phyloP scores from a whole-genome alignment of 352 stramenopile species.

The Pythium sukuiense region DNA sequence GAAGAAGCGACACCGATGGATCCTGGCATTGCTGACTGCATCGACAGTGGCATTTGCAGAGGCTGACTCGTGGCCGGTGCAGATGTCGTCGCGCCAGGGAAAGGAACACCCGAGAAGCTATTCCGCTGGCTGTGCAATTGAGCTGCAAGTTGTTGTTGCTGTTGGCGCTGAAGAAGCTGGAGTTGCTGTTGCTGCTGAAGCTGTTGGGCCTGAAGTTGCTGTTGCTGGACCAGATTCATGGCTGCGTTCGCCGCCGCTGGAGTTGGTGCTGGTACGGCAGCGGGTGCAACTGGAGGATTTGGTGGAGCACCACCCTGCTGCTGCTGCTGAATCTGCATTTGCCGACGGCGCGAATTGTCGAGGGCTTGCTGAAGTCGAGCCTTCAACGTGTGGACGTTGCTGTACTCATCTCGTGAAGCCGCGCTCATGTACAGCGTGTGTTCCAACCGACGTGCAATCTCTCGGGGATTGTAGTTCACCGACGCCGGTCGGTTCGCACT shows the following conservation, averaged over 20 bases:
- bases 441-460: slow-evolving; percentile 82
- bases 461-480: slow-evolving; percentile 87
- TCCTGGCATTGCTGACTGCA: slow-evolving; percentile 31
- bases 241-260: not conserved
- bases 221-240: slow-evolving; percentile 24
- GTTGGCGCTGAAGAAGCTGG: slow-evolving; percentile 42
- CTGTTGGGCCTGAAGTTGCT: slow-evolving; percentile 32
- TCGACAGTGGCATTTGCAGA: slow-evolving; percentile 50
- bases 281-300: not conserved
- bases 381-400: slow-evolving; percentile 87
- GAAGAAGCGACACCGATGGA: slow-evolving; percentile 12
- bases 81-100: slow-evolving; percentile 34
- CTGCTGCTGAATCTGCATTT: slow-evolving; percentile 72
- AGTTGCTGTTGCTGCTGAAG: slow-evolving; percentile 28
- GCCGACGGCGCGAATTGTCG: slow-evolving; percentile 74
- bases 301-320: slow-evolving; percentile 5
- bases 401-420: slow-evolving; percentile 83
- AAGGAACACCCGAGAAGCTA: slow-evolving; percentile 66
- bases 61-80: slow-evolving; percentile 32
- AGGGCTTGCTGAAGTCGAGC: slow-evolving; percentile 78
- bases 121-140: slow-evolving; percentile 69
- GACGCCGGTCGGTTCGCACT: slow-evolving; percentile 84
- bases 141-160: slow-evolving; percentile 71
- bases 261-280: not conserved
- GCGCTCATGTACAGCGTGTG: slow-evolving; percentile 89